Evolutionary conservation across 139 green algal species (phyloP), one percentile per base, ranked within the genome.

Genomic region (Trebouxia sp.): DNA sequence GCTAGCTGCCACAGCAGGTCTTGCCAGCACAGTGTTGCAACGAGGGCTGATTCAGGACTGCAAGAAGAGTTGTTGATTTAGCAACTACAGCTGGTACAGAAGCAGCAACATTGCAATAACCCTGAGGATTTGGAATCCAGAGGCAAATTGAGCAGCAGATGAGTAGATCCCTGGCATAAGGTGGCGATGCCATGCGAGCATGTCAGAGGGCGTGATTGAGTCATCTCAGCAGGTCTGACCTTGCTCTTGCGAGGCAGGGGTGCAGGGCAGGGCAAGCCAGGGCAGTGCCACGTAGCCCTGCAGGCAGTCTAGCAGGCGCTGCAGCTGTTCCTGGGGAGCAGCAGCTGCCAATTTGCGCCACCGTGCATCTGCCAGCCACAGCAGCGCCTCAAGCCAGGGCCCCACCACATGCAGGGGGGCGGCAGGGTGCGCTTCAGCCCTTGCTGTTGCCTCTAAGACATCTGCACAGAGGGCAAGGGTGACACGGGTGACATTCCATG

Each of bases 271-370:
- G 74, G 47, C 74, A 28, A n/a, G n/a, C n/a, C 62, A 72, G 9
- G 66, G 74, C 11, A 79, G 47, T 45, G 47, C 74, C 10, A 65
- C 74, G 17, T 66, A 20, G 30, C 74, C 47, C n/a, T 79, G 74
- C 30, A 79, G 69, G 26, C 69, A 51, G 42, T 51, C 69, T 10
- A 77, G 69, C 41, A 77, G 24, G 24, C 35, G 74, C n/a, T 41
- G 37, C 47, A 79, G 12, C 35, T 80, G 75, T 11, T 70, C 75
- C 26, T 45, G 22, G 35, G 75, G 75, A 0, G 35, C 70, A 35
- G 62, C 76, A 4, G 75, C 11, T 43, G 70, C 50, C 50, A 90
- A 83, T n/a, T 81, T 72, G n/a, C 86, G 85, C 86, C 86, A 90
- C 26, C 86, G 76, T 8, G 82, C 58, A 75, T 90, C 84, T 2